Evolutionary conservation across 2,329 filamentous ascomycete species (phyloP).

Genomic region (Talaromyces islandicus): DNA sequence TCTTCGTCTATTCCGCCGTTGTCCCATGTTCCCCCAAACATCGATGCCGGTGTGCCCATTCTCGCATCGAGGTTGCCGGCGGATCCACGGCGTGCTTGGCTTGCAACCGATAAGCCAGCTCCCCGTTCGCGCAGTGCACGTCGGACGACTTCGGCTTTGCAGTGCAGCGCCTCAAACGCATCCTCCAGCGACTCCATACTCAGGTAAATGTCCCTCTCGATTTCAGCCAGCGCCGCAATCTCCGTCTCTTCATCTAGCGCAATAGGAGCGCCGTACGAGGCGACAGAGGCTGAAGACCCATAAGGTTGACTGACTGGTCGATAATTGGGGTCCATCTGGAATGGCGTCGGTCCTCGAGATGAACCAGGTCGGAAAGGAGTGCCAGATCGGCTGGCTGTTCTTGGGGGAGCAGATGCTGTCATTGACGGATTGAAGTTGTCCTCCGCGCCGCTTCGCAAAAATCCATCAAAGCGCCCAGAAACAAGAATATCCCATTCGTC

Average conservation of each 20-base stretch:
- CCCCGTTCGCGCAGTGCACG: slow-evolving; percentile 73
- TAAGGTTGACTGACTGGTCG: slow-evolving; percentile 35
- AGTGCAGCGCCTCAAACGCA: slow-evolving; percentile 86
- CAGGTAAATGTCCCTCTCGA: slow-evolving; percentile 86
- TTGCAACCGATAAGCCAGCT: slow-evolving; percentile 60
- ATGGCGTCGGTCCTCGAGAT: slow-evolving; percentile 28
- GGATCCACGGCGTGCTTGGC: slow-evolving; percentile 38
- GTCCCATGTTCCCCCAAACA: slow-evolving; percentile 28
- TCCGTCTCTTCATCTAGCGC: slow-evolving; percentile 92
- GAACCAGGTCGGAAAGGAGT: slow-evolving; percentile 28
- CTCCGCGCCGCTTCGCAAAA: slow-evolving; percentile 89
- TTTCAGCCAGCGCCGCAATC: slow-evolving; percentile 80
- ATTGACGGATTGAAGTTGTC: slow-evolving; percentile 29
- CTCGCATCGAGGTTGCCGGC: slow-evolving; percentile 31
- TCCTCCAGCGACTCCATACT: slow-evolving; percentile 95
- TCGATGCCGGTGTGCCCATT: slow-evolving; percentile 36
- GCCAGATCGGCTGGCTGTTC: slow-evolving; percentile 36
- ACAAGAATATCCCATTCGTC: slow-evolving; percentile 97
- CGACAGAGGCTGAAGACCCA: slow-evolving; percentile 37
- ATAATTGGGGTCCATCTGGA: slow-evolving; percentile 32
- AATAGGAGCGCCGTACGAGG: slow-evolving; percentile 65
- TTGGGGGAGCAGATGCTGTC: slow-evolving; percentile 18
- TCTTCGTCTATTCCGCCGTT: slow-evolving; percentile 37
- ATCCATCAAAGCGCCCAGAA: slow-evolving; percentile 91
- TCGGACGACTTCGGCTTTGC: slow-evolving; percentile 74